Evolutionary conservation across 257 asterid species (phyloP).

Genomic region (Handroanthus guayacan): DNA sequence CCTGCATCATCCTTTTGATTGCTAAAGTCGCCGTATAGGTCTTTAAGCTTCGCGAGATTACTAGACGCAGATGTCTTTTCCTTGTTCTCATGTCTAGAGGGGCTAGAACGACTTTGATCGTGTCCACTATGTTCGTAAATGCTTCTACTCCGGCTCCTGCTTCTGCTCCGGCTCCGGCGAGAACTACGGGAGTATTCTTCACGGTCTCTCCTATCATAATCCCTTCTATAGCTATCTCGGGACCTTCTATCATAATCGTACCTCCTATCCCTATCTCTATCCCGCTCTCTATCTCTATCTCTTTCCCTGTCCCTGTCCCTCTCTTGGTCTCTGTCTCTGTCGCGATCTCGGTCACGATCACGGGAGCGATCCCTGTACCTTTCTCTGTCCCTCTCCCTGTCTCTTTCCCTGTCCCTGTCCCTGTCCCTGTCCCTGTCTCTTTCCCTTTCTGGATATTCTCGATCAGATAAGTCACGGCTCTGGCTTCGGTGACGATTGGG

Average conservation of each 20-base stretch:
- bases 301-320: conserved; percentile 45
- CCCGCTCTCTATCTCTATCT: conserved; percentile 43
- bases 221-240: conserved; percentile 67
- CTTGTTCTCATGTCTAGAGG: conserved; percentile 52
- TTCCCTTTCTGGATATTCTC: conserved; percentile 57
- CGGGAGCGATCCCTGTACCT: conserved; percentile 37
- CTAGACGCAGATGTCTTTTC: conserved; percentile 69
- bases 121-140: conserved; percentile 46
- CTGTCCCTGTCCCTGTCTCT: conserved; percentile 47
- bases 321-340: conserved; percentile 37
- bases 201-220: conserved; percentile 62
- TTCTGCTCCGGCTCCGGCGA: conserved; percentile 71
- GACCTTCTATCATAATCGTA: conserved; percentile 66
- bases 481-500: conserved; percentile 66
- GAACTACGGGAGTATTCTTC: conserved; percentile 47
- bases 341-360: conserved; percentile 41
- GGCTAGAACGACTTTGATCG: conserved; percentile 52
- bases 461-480: conserved; percentile 76
- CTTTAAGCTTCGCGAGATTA: conserved; percentile 92
- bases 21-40: conserved; percentile 79
- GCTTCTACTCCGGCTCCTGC: conserved; percentile 66
- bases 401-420: conserved; percentile 47
- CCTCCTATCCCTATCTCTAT: conserved; percentile 54
- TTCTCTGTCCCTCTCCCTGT: conserved; percentile 42
- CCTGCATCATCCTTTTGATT: conserved; percentile 63